A percentile compares a stretch with the other conserved stretches of the same genome.
phyloP scores from a whole-genome alignment of 2,329 filamentous ascomycete genomes.

The Trichoderma aggressivum region DNA sequence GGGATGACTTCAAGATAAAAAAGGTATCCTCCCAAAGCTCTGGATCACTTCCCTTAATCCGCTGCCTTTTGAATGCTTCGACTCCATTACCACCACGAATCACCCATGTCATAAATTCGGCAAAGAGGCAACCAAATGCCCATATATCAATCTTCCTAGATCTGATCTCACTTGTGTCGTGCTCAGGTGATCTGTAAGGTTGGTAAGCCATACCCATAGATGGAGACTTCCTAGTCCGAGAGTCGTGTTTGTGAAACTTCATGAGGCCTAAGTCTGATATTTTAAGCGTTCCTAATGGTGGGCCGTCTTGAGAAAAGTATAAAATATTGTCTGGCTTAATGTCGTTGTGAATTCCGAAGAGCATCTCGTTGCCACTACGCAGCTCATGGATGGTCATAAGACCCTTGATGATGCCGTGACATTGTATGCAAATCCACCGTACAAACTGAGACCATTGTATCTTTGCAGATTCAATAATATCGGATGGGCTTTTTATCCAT shows the following conservation, averaged over 20 bases:
- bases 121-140: background rate
- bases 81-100: background rate
- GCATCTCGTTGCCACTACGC: too few relatives aligned
- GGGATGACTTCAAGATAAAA: background rate
- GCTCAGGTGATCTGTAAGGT: background rate
- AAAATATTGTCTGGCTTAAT: background rate
- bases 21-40: background rate
- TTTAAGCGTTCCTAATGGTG: background rate
- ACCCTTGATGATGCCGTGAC: background rate
- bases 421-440: background rate
- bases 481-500: background rate
- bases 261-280: background rate
- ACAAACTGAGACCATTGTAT: background rate
- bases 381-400: background rate
- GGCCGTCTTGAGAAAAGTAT: background rate
- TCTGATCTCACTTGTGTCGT: background rate
- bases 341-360: background rate
- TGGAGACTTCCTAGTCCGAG: background rate
- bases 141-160: conserved; percentile 1
- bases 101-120: background rate
- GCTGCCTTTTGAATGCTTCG: background rate
- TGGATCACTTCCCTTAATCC: background rate
- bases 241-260: background rate
- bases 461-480: background rate
- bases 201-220: background rate